phyloP scores from a whole-genome alignment of 176 grass and related monocot species.

The Calamus simplicifolius region DNA sequence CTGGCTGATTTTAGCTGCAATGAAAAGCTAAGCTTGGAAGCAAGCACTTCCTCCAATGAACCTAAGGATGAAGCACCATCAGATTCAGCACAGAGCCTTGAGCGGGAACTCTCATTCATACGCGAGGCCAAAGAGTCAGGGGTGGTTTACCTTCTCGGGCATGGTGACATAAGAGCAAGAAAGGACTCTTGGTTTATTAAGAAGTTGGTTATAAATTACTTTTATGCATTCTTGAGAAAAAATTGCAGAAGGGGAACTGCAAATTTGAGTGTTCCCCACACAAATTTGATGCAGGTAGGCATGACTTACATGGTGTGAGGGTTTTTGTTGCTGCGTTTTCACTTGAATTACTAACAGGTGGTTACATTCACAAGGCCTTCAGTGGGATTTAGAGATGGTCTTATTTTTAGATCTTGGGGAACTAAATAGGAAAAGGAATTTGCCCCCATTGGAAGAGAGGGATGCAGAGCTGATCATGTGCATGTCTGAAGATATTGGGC shows the following conservation, averaged over 20 bases:
- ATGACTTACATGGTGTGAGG: constrained; percentile 97
- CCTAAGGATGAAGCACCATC: constrained; percentile 18
- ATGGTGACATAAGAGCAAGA: constrained; percentile 75
- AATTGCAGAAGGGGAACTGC: constrained; percentile 87
- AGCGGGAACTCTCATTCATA: constrained; percentile 74
- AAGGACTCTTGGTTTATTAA: constrained; percentile 95
- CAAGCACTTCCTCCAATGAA: constrained; percentile 47
- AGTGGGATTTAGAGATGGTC: too few relatives aligned
- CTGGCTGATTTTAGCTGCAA: constrained; percentile 23
- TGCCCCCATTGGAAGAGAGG: too few relatives aligned
- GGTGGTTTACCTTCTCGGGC: constrained; percentile 82
- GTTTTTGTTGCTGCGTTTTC: neutral
- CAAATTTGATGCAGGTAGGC: constrained; percentile 82
- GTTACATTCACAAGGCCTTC: too few relatives aligned
- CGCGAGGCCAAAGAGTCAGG: constrained; percentile 76
- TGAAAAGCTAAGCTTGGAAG: constrained; percentile 32
- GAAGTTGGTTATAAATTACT: constrained; percentile 97
- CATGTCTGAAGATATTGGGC: too few relatives aligned
- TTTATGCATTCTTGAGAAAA: constrained; percentile 83
- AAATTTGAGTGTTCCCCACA: constrained; percentile 57
- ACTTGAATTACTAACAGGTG: too few relatives aligned
- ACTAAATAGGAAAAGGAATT: too few relatives aligned
- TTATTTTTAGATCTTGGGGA: too few relatives aligned
- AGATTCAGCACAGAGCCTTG: constrained; percentile 47
- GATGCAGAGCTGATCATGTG: too few relatives aligned